phyloP scores from a whole-genome alignment of 2,329 filamentous ascomycete species.

The Zalaria obscura region DNA sequence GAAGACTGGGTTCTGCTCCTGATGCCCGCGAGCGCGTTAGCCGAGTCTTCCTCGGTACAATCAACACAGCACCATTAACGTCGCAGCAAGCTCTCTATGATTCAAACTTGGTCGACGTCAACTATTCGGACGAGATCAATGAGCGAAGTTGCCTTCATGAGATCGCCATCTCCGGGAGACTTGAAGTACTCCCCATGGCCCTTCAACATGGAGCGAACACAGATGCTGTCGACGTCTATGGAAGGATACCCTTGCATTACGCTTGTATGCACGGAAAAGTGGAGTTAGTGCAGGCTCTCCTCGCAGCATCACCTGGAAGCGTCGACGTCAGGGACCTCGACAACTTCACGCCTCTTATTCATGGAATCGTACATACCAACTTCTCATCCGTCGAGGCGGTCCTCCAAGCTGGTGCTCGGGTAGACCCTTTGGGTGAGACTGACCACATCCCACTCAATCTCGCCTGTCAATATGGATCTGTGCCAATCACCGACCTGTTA shows the following conservation, averaged over 20 bases:
- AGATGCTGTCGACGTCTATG: conserved; percentile 79
- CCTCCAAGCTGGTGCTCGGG: conserved; percentile 62
- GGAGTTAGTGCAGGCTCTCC: conserved; percentile 63
- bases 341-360: conserved; percentile 91
- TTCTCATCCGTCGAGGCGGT: conserved; percentile 67
- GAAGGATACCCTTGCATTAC: conserved; percentile 85
- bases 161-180: conserved; percentile 84
- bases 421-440: conserved; percentile 72
- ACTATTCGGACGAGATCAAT: conserved; percentile 93
- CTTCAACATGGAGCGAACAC: conserved; percentile 65
- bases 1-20: conserved; percentile 48
- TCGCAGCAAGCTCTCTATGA: conserved; percentile 64
- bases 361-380: conserved; percentile 82
- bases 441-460: conserved; percentile 92
- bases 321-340: conserved; percentile 88
- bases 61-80: conserved; percentile 68
- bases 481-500: conserved; percentile 71
- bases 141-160: conserved; percentile 94
- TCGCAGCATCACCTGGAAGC: conserved; percentile 37
- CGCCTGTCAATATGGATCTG: conserved; percentile 83
- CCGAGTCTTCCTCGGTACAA: conserved; percentile 76
- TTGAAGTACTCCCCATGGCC: conserved; percentile 61
- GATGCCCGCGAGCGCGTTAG: conserved; percentile 66
- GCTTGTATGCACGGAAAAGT: conserved; percentile 87
- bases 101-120: conserved; percentile 74